Percentiles rank a stretch among this genome's conserved stretches.
phyloP scores from a whole-genome alignment of 495 filamentous ascomycete species.

The Cairneyella variabilis region DNA sequence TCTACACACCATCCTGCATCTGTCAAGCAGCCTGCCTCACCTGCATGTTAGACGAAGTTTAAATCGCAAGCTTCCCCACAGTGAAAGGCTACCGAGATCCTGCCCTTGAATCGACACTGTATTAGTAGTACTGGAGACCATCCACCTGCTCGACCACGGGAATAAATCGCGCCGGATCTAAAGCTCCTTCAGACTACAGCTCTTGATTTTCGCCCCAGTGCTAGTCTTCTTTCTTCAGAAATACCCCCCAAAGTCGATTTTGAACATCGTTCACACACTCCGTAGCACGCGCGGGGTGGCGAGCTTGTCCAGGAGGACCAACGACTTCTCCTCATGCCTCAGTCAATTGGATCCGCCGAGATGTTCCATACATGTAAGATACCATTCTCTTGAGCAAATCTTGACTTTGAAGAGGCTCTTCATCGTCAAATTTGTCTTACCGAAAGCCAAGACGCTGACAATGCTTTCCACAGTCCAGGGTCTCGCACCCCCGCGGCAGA shows the following conservation, averaged over 20 bases:
- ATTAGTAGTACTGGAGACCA: background rate
- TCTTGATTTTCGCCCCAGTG: too few species aligned
- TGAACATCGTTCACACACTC: too few species aligned
- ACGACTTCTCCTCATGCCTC: slow-evolving; percentile 19
- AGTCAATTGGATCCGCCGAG: slow-evolving; percentile 21
- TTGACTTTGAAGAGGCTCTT: too few species aligned
- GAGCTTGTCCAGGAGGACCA: too few species aligned
- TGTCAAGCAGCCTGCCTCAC: background rate
- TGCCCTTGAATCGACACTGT: background rate
- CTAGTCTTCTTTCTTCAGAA: too few species aligned
- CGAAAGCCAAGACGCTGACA: slow-evolving; percentile 3
- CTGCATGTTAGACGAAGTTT: background rate
- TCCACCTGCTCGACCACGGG: background rate
- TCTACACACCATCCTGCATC: slow-evolving; percentile 7
- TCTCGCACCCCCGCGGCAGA: slow-evolving; percentile 15
- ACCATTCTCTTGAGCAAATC: too few species aligned
- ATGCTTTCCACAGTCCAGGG: slow-evolving; percentile 19
- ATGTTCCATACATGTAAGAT: slow-evolving; percentile 30
- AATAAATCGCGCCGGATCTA: background rate
- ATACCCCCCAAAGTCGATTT: too few species aligned
- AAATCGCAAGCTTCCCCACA: slow-evolving; percentile 5
- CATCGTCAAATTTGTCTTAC: background rate
- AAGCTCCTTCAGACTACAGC: too few species aligned
- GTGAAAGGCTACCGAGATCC: background rate
- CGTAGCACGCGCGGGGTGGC: background rate